These are phyloP conservation scores for Picea sitchensis DNA, from an alignment of 75 land plant genomes.

Conservation along the genomic window DNA sequence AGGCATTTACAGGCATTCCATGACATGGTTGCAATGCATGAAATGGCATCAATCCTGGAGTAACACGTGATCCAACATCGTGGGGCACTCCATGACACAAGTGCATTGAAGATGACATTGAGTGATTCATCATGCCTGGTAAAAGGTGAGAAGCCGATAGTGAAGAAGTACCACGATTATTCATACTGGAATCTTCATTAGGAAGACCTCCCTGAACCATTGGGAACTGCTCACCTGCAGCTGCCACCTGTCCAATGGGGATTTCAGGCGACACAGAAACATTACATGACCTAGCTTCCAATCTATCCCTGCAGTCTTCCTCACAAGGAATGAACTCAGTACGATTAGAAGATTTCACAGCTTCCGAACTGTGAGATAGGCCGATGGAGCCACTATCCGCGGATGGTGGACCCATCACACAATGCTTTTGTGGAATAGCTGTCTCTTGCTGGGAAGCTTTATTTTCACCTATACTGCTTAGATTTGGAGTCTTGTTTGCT, in stretches of 20 bases:
- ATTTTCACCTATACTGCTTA: slow-evolving; percentile 2
- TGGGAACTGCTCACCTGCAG: slow-evolving; percentile 20
- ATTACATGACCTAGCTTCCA: slow-evolving; percentile 13
- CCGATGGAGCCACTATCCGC: neutral
- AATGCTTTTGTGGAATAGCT: neutral
- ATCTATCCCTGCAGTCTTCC: slow-evolving; percentile 8
- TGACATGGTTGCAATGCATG: slow-evolving; percentile 38
- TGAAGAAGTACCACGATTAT: slow-evolving; percentile 16
- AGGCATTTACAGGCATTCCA: slow-evolving; percentile 27
- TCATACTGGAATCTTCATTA: neutral
- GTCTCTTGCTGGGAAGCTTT: slow-evolving; percentile 7
- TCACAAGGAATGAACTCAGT: neutral
- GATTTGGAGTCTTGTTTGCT: slow-evolving; percentile 9
- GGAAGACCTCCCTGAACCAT: slow-evolving; percentile 10
- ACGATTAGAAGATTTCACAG: slow-evolving; percentile 7
- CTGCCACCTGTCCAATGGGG: slow-evolving; percentile 12
- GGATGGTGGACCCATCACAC: neutral
- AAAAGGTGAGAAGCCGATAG: slow-evolving; percentile 35
- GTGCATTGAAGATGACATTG: slow-evolving; percentile 29
- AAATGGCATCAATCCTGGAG: slow-evolving; percentile 31
- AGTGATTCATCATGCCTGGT: slow-evolving; percentile 36
- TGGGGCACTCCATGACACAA: slow-evolving; percentile 38
- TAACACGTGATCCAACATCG: slow-evolving; percentile 23
- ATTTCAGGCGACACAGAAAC: slow-evolving; percentile 16
- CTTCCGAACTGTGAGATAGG: slow-evolving; percentile 1